These are phyloP conservation scores for Oryza brachyantha DNA, from an alignment of 176 grass and related monocot species.

Conservation along the genomic window DNA sequence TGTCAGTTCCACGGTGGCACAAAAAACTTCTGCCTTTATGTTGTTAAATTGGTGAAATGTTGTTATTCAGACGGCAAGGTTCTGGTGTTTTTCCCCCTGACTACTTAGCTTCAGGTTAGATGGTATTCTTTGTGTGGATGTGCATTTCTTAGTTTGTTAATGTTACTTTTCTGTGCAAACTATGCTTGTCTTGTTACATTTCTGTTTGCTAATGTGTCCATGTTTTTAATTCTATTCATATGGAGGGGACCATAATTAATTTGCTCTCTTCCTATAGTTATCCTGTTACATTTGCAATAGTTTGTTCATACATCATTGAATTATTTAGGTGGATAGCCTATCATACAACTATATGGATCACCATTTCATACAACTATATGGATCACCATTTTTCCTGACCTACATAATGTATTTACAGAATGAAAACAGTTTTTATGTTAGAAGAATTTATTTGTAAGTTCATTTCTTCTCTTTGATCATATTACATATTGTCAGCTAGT, in stretches of 20 bases:
- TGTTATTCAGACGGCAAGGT: neutral
- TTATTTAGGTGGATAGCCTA: neutral
- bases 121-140: constrained; percentile 7
- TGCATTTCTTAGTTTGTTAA: constrained; percentile 1
- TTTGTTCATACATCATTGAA: neutral
- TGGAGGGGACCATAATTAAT: neutral
- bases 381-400: neutral
- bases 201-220: neutral
- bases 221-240: neutral
- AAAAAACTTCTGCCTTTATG: constrained; percentile 7
- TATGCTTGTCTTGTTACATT: neutral
- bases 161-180: constrained; percentile 4
- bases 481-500: constrained; percentile 42
- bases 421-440: neutral
- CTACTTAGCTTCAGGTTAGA: neutral
- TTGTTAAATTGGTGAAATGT: neutral
- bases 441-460: constrained; percentile 33
- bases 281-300: neutral
- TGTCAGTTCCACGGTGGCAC: neutral
- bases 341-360: constrained; percentile 28
- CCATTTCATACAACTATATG: constrained; percentile 28
- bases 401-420: neutral
- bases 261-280: neutral
- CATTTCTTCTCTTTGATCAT: constrained; percentile 7
- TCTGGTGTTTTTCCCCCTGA: neutral